phyloP scores from a whole-genome alignment of 2,329 filamentous ascomycete genomes.

The Aspergillus carbonarius region DNA sequence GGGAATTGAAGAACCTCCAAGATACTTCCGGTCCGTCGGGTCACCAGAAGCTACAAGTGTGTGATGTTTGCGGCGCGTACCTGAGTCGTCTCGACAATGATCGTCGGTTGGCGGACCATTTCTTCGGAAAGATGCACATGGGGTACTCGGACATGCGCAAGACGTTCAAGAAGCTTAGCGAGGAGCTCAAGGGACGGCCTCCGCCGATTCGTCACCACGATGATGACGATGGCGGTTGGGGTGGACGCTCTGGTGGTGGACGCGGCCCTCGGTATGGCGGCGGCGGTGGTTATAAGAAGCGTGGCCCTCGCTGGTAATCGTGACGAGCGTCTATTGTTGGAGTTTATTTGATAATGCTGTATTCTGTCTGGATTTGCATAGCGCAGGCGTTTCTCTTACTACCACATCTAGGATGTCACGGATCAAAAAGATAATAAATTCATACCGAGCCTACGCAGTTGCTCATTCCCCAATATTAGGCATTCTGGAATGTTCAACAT shows the following conservation, averaged over 20 bases:
- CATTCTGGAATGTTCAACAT: neutral
- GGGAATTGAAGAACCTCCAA: conserved; percentile 83
- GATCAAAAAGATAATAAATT: conserved; percentile 23
- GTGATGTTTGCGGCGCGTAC: conserved; percentile 97
- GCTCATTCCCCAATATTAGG: neutral
- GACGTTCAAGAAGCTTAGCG: conserved; percentile 81
- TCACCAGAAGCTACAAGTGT: conserved; percentile 97
- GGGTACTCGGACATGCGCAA: conserved; percentile 98
- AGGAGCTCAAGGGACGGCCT: conserved; percentile 75
- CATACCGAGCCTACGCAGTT: conserved; percentile 14
- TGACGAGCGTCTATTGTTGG: conserved; percentile 7
- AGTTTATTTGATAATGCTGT: conserved; percentile 13
- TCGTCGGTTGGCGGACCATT: conserved; percentile 88
- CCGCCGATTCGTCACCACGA: conserved; percentile 59
- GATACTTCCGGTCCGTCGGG: conserved; percentile 91
- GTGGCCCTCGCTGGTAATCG: conserved; percentile 44
- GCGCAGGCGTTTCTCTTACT: conserved; percentile 42
- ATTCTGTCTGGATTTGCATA: conserved; percentile 37
- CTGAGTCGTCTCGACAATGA: conserved; percentile 92
- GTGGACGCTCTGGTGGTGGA: conserved; percentile 42
- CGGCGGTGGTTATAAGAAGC: conserved; percentile 47
- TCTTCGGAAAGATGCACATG: conserved; percentile 99
- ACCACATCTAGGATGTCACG: conserved; percentile 25
- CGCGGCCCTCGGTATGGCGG: conserved; percentile 43
- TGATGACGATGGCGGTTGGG: conserved; percentile 52